A percentile compares a stretch with the other conserved stretches of the same genome.
These are phyloP conservation scores for Eruca vesicaria DNA, from an alignment of 441 rosid genomes.

Conservation along the genomic window DNA sequence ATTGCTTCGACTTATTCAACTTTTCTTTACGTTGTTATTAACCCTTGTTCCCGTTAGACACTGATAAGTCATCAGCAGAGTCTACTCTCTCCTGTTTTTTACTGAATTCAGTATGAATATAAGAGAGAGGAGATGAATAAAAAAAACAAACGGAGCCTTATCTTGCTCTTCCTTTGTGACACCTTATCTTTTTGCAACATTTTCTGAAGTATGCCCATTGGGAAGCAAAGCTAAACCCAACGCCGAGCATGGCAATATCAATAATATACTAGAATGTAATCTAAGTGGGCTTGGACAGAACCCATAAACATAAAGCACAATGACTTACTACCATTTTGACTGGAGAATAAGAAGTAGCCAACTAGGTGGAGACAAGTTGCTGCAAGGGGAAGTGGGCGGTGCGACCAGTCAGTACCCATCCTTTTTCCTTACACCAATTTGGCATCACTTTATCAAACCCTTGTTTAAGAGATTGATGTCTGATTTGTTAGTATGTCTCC, in stretches of 20 bases:
- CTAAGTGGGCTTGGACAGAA: no score
- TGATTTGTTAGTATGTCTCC: neutral
- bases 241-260: no score
- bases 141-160: no score
- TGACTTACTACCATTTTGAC: neutral
- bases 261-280: no score
- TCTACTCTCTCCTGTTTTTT: no score
- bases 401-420: constrained; percentile 23
- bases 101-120: no score
- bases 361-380: constrained; percentile 30
- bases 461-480: neutral
- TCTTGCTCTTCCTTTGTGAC: no score
- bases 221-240: no score
- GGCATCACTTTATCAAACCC: neutral
- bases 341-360: neutral
- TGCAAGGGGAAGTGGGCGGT: constrained; percentile 28
- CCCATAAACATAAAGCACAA: neutral
- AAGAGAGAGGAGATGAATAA: no score
- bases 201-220: no score
- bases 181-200: no score
- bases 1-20: neutral
- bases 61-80: neutral
- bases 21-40: neutral
- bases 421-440: constrained; percentile 1
- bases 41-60: neutral